phyloP scores from a whole-genome alignment of 1,139 yeast genomes.

The Hemisphaericaspora lyxosophila region DNA sequence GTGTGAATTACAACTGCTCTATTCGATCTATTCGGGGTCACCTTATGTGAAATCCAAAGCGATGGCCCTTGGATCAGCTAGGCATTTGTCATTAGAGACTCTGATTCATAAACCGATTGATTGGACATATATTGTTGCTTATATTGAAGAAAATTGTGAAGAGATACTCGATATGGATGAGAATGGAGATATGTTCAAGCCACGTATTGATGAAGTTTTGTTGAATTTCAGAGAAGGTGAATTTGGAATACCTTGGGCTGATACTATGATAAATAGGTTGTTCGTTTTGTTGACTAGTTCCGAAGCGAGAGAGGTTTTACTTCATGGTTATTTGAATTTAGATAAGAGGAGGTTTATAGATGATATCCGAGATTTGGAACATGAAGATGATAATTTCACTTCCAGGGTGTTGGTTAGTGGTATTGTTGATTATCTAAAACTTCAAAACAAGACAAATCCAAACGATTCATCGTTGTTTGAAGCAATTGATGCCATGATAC shows the following conservation, averaged over 20 bases:
- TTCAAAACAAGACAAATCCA: slow-evolving; percentile 18
- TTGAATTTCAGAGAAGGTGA: slow-evolving; percentile 15
- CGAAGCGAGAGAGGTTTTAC: slow-evolving; percentile 59
- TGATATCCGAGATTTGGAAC: slow-evolving; percentile 5
- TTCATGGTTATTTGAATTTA: slow-evolving; percentile 51
- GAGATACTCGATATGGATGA: slow-evolving; percentile 4
- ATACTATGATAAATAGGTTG: slow-evolving; percentile 32
- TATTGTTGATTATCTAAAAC: slow-evolving; percentile 52
- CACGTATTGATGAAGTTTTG: neutral
- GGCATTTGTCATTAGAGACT: slow-evolving; percentile 44
- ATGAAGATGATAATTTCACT: neutral
- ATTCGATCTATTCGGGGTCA: slow-evolving; percentile 41
- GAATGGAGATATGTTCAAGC: neutral
- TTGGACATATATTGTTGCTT: slow-evolving; percentile 18
- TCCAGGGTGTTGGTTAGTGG: slow-evolving; percentile 54
- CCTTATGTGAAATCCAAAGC: slow-evolving; percentile 24
- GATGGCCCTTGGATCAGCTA: slow-evolving; percentile 39
- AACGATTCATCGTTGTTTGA: slow-evolving; percentile 23
- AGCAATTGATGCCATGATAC: slow-evolving; percentile 20
- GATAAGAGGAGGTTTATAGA: slow-evolving; percentile 23
- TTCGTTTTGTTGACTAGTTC: slow-evolving; percentile 43
- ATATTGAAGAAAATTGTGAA: slow-evolving; percentile 17
- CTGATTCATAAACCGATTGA: slow-evolving; percentile 35
- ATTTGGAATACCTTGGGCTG: slow-evolving; percentile 35
- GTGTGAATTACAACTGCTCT: slow-evolving; percentile 53